Conservation (phyloP, 306 rosid species). For the Malus orientalis region DNA sequence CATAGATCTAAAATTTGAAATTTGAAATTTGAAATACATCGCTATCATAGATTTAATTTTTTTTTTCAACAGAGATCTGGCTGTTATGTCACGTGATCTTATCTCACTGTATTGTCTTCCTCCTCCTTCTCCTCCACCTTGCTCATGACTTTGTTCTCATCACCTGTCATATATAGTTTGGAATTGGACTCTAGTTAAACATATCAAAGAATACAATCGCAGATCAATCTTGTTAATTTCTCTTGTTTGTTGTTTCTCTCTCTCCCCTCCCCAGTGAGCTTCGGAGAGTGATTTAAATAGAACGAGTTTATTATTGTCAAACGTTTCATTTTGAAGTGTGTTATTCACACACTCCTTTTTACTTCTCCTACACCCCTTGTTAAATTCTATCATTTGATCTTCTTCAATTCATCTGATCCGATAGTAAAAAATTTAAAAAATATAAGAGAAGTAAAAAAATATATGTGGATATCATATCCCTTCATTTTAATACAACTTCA, state of each 20-base stretch:
- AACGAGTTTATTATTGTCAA: too few species aligned
- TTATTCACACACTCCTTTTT: too few species aligned
- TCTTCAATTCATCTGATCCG: rapidly evolving
- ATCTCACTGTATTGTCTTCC: constrained; percentile 18
- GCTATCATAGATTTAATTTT: not conserved
- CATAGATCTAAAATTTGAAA: constrained; percentile 9
- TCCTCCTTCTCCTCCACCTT: not conserved
- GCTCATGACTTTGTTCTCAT: not conserved
- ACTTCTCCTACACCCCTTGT: too few species aligned
- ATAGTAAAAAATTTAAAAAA: too few species aligned
- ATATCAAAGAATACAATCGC: not conserved
- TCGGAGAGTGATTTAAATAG: too few species aligned
- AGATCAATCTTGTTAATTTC: not conserved
- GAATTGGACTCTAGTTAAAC: not conserved
- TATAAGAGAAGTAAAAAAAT: too few species aligned
- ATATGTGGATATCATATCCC: too few species aligned
- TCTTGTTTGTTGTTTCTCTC: too few species aligned
- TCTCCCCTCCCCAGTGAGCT: not conserved
- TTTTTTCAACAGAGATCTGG: not conserved
- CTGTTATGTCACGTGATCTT: constrained; percentile 37
- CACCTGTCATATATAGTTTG: not conserved
- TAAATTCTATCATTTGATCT: too few species aligned
- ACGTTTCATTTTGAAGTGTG: too few species aligned
- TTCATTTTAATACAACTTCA: too few species aligned
- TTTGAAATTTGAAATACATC: constrained; percentile 14